Base-by-base conservation (phyloP, 345 rosid species). In the Crucihimalaya himalaica region DNA sequence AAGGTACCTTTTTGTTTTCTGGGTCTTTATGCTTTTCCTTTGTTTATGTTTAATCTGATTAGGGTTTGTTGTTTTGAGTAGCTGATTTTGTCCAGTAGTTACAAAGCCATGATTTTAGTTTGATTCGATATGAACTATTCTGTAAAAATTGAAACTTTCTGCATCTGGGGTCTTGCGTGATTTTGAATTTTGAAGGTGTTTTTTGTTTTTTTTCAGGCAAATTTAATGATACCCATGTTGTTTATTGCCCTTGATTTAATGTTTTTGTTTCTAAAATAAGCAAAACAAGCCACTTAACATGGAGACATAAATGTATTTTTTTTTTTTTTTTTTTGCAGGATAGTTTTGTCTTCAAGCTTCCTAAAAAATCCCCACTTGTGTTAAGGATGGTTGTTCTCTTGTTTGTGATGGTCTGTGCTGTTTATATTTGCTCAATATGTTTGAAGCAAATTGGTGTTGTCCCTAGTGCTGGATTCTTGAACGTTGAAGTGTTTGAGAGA, bases 371-470 rank as follows among this genome's bases (percentile, higher is more conserved):
- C 9, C 92, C 98, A 27, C 70, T 95, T 78, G 84, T 87, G 66
- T 78, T 92, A 65, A 83, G 98, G 81, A 89, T 86, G 96, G 83
- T 85, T n/a, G 92, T 95, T 31, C 80, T 95, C 74, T 51, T 80
- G 78, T 86, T 95, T 82, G 89, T 85, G 42, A 90, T 87, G 92
- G 86, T 86, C 1, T 92, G 94, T 66, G 87, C 94, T 72, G 82
- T 92, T 77, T 92, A 88, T 78, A 92, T 90, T 63, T 92, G 82
- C 80, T 83, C 97, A 20, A 84, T 95, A 62, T 92, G 97, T 79
- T 67, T 92, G 8, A 89, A 86, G 85, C 97, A 95, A 86, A 84
- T 88, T 27, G 83, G 97, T 39, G 70, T 81, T 13, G 60, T 74
- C 13, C 79, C 85, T 16, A 84, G 78, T 34, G 60, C 83, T 57